A percentile compares a stretch with the other conserved stretches of the same genome.
phyloP scores from a whole-genome alignment of 2,329 filamentous ascomycete genomes.

The Harringtonia aguacate region DNA sequence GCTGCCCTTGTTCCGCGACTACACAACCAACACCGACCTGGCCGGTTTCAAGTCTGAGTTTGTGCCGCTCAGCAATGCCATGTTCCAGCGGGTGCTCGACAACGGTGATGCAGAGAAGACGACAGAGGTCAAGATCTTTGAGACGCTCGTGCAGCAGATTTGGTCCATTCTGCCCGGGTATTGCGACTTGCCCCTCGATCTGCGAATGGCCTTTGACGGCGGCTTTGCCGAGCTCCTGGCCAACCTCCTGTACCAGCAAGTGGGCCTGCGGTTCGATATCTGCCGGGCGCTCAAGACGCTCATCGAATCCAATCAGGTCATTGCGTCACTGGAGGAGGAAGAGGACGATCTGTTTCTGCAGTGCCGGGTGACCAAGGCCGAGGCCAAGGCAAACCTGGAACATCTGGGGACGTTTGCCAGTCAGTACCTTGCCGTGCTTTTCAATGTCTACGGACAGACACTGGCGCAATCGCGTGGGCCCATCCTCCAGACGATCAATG shows the following conservation, averaged over 20 bases:
- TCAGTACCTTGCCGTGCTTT: constrained; percentile 91
- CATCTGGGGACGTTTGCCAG: constrained; percentile 70
- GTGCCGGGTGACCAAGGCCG: constrained; percentile 63
- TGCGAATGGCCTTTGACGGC: constrained; percentile 70
- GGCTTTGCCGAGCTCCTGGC: constrained; percentile 80
- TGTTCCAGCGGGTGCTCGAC: constrained; percentile 83
- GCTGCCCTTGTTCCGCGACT: constrained; percentile 81
- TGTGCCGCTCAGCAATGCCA: constrained; percentile 76
- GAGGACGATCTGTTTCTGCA: constrained; percentile 68
- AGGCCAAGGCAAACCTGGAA: constrained; percentile 70
- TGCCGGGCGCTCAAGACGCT: constrained; percentile 79
- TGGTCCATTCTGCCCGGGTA: constrained; percentile 93
- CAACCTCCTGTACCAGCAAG: constrained; percentile 86
- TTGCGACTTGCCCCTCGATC: constrained; percentile 81
- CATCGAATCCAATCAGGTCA: constrained; percentile 83
- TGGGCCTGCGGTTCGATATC: constrained; percentile 75
- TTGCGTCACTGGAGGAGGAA: constrained; percentile 56
- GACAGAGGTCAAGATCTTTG: constrained; percentile 95
- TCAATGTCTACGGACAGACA: constrained; percentile 97
- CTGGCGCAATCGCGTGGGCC: constrained; percentile 84
- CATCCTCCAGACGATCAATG: constrained; percentile 89
- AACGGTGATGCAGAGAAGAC: constrained; percentile 77
- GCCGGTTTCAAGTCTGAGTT: constrained; percentile 78
- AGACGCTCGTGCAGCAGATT: constrained; percentile 89
- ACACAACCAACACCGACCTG: constrained; percentile 79